Evolutionary conservation across 345 rosid genomes (phyloP), one percentile per base, ranked within the genome.

Genomic region (Citrus unshiu): DNA sequence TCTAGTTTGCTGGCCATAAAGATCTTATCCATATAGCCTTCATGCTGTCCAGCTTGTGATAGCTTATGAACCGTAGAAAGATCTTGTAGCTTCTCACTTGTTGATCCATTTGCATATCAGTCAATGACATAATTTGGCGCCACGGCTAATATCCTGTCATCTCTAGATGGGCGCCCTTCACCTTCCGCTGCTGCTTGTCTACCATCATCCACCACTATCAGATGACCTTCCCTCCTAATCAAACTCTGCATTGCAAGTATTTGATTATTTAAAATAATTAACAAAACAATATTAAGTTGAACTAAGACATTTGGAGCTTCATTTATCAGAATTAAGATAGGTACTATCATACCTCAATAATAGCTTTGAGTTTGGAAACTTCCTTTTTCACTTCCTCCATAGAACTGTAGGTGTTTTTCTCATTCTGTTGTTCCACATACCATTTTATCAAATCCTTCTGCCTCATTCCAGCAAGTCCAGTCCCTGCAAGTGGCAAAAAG

Each of bases 391-490:
- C 98, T 85, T 94, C 90, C 78, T 88, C 89, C 74, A 85, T 83
- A 9, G 93, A 90, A 80, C 82, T 89, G 86, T 91, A 93, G 82
- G 80, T 90, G 79, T 90, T 91, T 82, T 90, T 94, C 88, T 94
- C 90, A 67, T 93, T 93, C 84, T 96, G 99, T 77, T 94, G 97
- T 57, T 89, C 92, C 43, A 94, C 87, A 78, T 93, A 94, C 99
- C 98, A 96, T 75, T 84, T 85, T 64, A 96, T 91, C 79, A 96
- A 82, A 30, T 91, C 99, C 77, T 87, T 88, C 78, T 94, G 98
- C 34, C 89, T 96, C 88, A 94, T 87, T 79, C 99, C 99, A 76
- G 91, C 93, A 76, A 94, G 83, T 35, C 90, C 97, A 21, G 86
- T 81, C 78, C 94, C 98, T 95, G 81, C 79, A 79, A 69, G 65